Conservation (phyloP, 495 filamentous ascomycete species). For the Aspergillus carlsbadensis region DNA sequence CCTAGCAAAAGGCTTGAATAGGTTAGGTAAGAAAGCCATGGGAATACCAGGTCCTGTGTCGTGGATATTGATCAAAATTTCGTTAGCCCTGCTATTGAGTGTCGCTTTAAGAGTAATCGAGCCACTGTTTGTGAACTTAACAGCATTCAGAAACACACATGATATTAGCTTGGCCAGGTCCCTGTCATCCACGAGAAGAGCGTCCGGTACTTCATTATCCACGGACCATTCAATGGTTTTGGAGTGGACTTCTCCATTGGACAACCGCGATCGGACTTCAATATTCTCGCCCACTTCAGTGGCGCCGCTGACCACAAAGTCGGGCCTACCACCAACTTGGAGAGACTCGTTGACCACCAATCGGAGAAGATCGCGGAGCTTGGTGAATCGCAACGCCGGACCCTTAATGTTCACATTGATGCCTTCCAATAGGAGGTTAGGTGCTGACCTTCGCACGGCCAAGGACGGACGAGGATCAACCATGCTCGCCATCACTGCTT, state of each 20-base stretch:
- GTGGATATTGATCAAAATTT: conserved; percentile 59
- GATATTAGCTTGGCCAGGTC: conserved; percentile 74
- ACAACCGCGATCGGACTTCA: conserved; percentile 57
- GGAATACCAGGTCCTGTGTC: conserved; percentile 78
- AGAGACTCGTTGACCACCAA: conserved; percentile 69
- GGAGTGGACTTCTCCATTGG: conserved; percentile 56
- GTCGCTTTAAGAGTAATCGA: conserved; percentile 59
- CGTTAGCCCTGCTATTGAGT: conserved; percentile 48
- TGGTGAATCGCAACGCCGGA: conserved; percentile 55
- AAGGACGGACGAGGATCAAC: conserved; percentile 43
- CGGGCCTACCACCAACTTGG: conserved; percentile 70
- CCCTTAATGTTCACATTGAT: conserved; percentile 41
- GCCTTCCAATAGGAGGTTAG: conserved; percentile 44
- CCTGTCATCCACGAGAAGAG: conserved; percentile 66
- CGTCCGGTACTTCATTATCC: conserved; percentile 62
- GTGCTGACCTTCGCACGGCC: conserved; percentile 40
- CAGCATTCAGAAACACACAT: conserved; percentile 72
- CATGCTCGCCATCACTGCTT: conserved; percentile 44
- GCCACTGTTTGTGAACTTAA: conserved; percentile 77
- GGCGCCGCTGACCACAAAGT: conserved; percentile 58
- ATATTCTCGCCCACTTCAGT: conserved; percentile 67
- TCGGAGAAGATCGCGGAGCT: conserved; percentile 65
- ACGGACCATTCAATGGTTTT: conserved; percentile 70
- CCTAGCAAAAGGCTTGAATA: conserved; percentile 75
- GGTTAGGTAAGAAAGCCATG: conserved; percentile 62